Percentiles rank a stretch among this genome's conserved stretches.
Evolutionary conservation across 345 rosid species (phyloP).

Genomic region (Clarkia xantiana): DNA sequence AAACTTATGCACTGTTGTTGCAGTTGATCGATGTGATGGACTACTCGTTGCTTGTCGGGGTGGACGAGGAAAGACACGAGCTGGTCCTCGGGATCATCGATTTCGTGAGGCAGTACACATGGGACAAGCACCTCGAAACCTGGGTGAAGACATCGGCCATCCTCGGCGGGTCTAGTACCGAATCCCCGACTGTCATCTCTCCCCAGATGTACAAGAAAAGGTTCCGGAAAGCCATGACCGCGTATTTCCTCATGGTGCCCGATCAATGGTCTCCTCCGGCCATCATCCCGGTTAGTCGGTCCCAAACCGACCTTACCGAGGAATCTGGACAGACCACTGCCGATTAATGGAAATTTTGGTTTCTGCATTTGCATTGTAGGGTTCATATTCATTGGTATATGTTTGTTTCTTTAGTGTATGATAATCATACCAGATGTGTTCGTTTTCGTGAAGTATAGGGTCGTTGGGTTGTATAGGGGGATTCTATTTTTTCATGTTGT

Average conservation of each 20-base stretch:
- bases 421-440: background rate
- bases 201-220: constrained; percentile 87
- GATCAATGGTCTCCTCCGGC: constrained; percentile 69
- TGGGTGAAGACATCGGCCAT: constrained; percentile 82
- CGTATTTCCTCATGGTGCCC: constrained; percentile 91
- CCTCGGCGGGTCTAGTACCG: constrained; percentile 60
- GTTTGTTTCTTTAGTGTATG: constrained; percentile 8
- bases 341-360: constrained; percentile 8
- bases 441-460: background rate
- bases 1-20: constrained; percentile 7
- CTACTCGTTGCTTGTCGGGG: constrained; percentile 79
- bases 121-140: constrained; percentile 96
- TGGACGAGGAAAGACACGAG: constrained; percentile 71
- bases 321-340: constrained; percentile 14
- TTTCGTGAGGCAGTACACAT: constrained; percentile 94
- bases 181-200: constrained; percentile 76
- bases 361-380: too few relatives aligned
- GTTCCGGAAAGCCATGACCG: constrained; percentile 88
- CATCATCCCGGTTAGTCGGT: constrained; percentile 25
- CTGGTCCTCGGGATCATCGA: constrained; percentile 82
- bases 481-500: too few relatives aligned
- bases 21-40: constrained; percentile 94
- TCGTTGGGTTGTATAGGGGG: too few relatives aligned
- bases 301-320: constrained; percentile 33
- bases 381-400: constrained; percentile 2